Conservation (phyloP, 164 flowering plant genomes). For the Sedum album region DNA sequence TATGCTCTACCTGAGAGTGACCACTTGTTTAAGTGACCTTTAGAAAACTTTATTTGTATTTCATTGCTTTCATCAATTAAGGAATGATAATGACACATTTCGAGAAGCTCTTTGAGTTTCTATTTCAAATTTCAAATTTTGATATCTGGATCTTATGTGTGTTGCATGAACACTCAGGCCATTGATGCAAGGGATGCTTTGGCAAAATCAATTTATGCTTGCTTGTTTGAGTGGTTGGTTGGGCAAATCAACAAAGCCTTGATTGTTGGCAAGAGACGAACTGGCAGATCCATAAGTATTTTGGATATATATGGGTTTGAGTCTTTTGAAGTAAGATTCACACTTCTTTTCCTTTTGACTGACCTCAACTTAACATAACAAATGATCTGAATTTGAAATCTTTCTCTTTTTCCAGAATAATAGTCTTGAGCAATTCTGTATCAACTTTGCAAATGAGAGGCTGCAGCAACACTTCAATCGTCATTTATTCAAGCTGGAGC, state of each 20-base stretch:
- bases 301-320: slow-evolving; percentile 99
- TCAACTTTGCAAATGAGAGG: slow-evolving; percentile 98
- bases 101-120: background rate
- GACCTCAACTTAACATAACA: background rate
- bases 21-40: background rate
- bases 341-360: background rate
- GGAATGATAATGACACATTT: background rate
- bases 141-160: background rate
- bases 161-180: slow-evolving; percentile 47
- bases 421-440: slow-evolving; percentile 99
- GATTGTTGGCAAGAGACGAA: slow-evolving; percentile 86
- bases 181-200: slow-evolving; percentile 89
- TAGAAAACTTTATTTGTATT: background rate
- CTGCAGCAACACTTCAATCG: slow-evolving; percentile 98
- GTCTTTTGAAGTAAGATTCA: slow-evolving; percentile 70
- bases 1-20: background rate
- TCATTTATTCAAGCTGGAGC: slow-evolving; percentile 95
- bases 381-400: background rate
- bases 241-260: slow-evolving; percentile 93
- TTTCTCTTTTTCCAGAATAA: slow-evolving; percentile 49
- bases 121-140: background rate
- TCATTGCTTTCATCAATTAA: background rate
- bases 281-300: slow-evolving; percentile 95
- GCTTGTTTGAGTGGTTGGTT: slow-evolving; percentile 96
- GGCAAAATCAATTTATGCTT: slow-evolving; percentile 94